phyloP scores from a whole-genome alignment of 2,329 filamentous ascomycete species.

The Claviceps purpurea region DNA sequence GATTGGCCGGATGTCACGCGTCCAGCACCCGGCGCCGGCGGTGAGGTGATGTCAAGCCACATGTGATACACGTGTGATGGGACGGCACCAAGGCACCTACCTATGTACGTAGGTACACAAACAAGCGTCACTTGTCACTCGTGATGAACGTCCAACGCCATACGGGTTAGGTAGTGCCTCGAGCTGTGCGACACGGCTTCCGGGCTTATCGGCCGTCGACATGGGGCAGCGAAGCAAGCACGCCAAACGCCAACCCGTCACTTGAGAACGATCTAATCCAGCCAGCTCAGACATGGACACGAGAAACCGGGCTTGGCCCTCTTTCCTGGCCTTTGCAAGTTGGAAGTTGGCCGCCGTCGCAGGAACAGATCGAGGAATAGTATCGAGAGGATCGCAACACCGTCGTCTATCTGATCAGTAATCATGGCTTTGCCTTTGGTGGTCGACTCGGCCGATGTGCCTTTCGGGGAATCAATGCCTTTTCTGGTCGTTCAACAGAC shows the following conservation, averaged over 20 bases:
- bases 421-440: no score
- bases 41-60: neutral
- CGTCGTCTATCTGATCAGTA: no score
- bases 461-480: no score
- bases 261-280: neutral
- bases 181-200: neutral
- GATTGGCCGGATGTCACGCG: neutral
- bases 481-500: neutral
- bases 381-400: neutral
- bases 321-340: neutral
- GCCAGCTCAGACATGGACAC: neutral
- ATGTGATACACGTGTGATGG: neutral
- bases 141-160: neutral
- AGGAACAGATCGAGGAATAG: neutral
- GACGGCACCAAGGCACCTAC: neutral
- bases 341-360: neutral
- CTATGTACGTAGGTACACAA: no score
- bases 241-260: neutral
- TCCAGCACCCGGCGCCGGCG: neutral
- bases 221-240: neutral
- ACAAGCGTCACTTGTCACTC: neutral
- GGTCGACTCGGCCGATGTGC: no score
- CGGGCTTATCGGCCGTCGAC: constrained; percentile 1
- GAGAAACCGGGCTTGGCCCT: neutral
- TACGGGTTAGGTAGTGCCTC: neutral